Base-by-base conservation (phyloP, 768 basidiomycete species). In the Mrakia blollopis region DNA sequence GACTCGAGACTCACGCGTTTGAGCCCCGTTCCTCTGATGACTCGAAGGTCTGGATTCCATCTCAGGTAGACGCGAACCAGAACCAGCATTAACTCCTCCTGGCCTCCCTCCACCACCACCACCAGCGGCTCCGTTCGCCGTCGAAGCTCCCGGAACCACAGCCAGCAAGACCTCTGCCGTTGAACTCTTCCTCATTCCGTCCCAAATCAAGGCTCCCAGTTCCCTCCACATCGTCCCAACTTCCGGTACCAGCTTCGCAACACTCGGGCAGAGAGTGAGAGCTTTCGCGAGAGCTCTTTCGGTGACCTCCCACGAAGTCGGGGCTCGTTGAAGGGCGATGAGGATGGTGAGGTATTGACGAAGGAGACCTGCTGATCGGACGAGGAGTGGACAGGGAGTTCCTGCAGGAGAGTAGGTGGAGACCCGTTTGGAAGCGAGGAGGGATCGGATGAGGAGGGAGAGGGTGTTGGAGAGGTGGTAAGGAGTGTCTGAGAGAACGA, bases 371-470 rank as follows among this genome's bases (percentile, higher is more conserved):
- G 65, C 50, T 8, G 76, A 77, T n/a, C 52, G 62, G 35, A 37
- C 63, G n/a, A 73, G 65, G 16, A 67, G 76, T 4, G 65, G 25
- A 25, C 65, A 68, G 9, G 65, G 65, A 35, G 35, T 39, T 35
- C 39, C 39, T 3, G 65, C 18, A n/a, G 65, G 65, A 11, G 37
- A 37, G 32, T 60, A 32, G 18, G 62, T 62, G 0, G 70, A 61
- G n/a, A 72, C 71, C 23, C 72, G 71, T 21, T 72, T 61, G 50
- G 70, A 67, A 7, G 76, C 70, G 37, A 77, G 76, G 37, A 77
- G 72, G 61, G 44, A 57, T 7, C 76, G 76, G 37, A 77, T 77
- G 28, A 77, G 71, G 32, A 77, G 76, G 30, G 76, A 77, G 30
- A 77, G 18, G 1, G 76, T 54, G 72, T 72, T 73, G 35, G 70